Evolutionary conservation across 495 filamentous ascomycete genomes (phyloP).

Genomic region (Penicillium arizonense): DNA sequence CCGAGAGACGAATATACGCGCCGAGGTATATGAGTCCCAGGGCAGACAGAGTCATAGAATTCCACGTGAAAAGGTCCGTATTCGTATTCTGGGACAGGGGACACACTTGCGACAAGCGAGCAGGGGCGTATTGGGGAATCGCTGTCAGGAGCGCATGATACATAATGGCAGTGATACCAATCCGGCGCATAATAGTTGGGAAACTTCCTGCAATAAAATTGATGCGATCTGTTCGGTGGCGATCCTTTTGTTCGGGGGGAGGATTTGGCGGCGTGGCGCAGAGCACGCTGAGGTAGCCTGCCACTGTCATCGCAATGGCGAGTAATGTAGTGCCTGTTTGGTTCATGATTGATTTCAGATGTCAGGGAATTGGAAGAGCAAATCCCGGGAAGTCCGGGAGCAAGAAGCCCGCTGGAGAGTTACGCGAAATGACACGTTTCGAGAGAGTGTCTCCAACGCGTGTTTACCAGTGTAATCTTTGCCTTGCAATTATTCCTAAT

Average conservation of each 20-base stretch:
- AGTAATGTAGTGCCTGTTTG: conserved; percentile 13
- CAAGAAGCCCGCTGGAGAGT: too few species aligned
- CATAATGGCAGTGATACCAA: conserved; percentile 1
- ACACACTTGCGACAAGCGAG: conserved; percentile 6
- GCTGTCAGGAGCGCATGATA: conserved; percentile 31
- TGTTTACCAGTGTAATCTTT: too few species aligned
- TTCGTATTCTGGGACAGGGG: conserved; percentile 21
- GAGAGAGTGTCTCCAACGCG: too few species aligned
- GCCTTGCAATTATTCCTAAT: too few species aligned
- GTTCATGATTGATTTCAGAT: neutral
- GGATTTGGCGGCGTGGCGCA: conserved; percentile 22
- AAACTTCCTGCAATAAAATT: conserved; percentile 4
- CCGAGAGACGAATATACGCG: conserved; percentile 29
- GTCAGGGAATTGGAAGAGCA: too few species aligned
- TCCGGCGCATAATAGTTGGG: conserved; percentile 7
- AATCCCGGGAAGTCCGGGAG: too few species aligned
- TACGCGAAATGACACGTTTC: too few species aligned
- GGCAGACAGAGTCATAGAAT: conserved; percentile 12
- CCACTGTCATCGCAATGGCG: conserved; percentile 13
- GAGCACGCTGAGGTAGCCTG: conserved; percentile 15
- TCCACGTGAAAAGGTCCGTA: conserved; percentile 30
- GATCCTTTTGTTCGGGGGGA: conserved; percentile 8
- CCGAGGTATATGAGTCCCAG: conserved; percentile 30
- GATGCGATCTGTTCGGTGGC: conserved; percentile 16
- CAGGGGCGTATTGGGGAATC: conserved; percentile 14